A percentile compares a stretch with the other conserved stretches of the same genome.
Evolutionary conservation across 495 filamentous ascomycete species (phyloP).

Genomic region (Hypoxylon rickii): DNA sequence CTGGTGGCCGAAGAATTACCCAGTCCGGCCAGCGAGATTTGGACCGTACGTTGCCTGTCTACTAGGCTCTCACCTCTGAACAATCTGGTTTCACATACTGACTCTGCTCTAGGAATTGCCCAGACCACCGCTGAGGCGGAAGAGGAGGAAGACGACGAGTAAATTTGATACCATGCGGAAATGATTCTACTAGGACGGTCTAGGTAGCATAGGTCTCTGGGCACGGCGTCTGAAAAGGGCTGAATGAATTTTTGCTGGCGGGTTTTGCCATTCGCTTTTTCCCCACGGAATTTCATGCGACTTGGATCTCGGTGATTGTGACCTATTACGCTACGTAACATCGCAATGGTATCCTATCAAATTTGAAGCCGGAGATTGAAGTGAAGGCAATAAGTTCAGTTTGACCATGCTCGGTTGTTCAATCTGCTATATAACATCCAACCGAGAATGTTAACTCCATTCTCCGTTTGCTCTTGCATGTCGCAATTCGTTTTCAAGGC

Average conservation of each 20-base stretch:
- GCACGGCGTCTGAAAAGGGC: conserved; percentile 43
- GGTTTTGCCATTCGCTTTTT: conserved; percentile 35
- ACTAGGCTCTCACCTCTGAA: not conserved
- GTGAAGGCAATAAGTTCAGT: no score
- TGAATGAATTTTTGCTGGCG: conserved; percentile 42
- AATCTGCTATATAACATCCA: no score
- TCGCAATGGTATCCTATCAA: no score
- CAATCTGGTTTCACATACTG: conserved; percentile 12
- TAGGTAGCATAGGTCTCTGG: conserved; percentile 40
- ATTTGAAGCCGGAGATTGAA: no score
- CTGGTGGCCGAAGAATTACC: conserved; percentile 95
- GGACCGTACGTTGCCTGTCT: conserved; percentile 65
- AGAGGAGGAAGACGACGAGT: conserved; percentile 68
- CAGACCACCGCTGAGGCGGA: conserved; percentile 73
- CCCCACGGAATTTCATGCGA: conserved; percentile 7
- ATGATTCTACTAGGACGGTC: conserved; percentile 32
- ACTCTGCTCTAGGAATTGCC: conserved; percentile 59
- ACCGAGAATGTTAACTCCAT: no score
- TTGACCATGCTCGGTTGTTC: no score
- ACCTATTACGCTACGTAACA: not conserved
- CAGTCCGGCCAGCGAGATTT: conserved; percentile 97
- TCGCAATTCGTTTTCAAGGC: no score
- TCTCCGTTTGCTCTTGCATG: no score
- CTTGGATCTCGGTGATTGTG: conserved; percentile 4
- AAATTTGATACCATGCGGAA: conserved; percentile 43